Evolutionary conservation across 2,329 filamentous ascomycete species (phyloP).

Genomic region (Trichoderma polysporum): DNA sequence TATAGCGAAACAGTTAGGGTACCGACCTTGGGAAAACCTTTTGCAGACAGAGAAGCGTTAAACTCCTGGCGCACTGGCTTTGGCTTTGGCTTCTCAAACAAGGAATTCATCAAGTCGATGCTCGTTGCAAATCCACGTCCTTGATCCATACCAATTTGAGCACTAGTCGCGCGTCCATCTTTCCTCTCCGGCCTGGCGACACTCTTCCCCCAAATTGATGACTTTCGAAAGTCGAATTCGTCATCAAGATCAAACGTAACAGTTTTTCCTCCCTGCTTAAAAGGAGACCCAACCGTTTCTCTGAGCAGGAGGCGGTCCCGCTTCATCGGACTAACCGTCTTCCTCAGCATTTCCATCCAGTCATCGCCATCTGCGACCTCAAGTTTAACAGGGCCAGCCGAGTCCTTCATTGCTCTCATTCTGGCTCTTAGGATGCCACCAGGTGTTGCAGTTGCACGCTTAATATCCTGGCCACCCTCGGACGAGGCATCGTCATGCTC

Average conservation of each 20-base stretch:
- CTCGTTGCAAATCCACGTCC: constrained; percentile 75
- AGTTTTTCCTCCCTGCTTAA: constrained; percentile 30
- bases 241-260: constrained; percentile 38
- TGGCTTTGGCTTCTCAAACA: constrained; percentile 75
- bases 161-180: constrained; percentile 32
- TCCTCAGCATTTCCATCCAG: constrained; percentile 91
- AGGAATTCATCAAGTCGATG: constrained; percentile 94
- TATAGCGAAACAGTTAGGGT: constrained; percentile 42
- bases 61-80: constrained; percentile 57
- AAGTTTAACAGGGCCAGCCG: constrained; percentile 56
- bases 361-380: constrained; percentile 71
- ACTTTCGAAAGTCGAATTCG: constrained; percentile 50
- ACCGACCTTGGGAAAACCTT: constrained; percentile 89
- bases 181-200: constrained; percentile 31
- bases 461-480: constrained; percentile 49
- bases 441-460: constrained; percentile 49
- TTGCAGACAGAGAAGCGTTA: constrained; percentile 51
- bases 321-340: constrained; percentile 91
- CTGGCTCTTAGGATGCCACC: constrained; percentile 63
- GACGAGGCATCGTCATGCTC: constrained; percentile 64
- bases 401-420: constrained; percentile 62
- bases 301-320: constrained; percentile 75
- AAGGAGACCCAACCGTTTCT: constrained; percentile 57
- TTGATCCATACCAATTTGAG: constrained; percentile 42
- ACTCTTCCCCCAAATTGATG: constrained; percentile 39